Conservation (phyloP, 73 alveolate genomes). For the Tetrahymena malaccensis region DNA sequence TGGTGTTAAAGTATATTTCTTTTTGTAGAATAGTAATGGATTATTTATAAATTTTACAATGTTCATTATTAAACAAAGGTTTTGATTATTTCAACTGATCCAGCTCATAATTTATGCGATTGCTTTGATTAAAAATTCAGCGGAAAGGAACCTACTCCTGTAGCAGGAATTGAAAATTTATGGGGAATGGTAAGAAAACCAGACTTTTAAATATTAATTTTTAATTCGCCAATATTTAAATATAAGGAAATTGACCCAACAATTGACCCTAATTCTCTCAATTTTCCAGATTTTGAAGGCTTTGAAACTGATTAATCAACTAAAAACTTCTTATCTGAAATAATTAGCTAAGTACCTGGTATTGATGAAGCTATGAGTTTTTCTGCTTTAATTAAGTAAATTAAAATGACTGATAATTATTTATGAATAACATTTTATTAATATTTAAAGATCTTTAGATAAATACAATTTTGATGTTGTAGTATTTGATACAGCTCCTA, state of each 20-base stretch:
- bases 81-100: slow-evolving; percentile 97
- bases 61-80: slow-evolving; percentile 40
- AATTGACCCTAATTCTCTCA: slow-evolving; percentile 48
- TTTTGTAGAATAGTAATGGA: background rate
- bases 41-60: too few relatives aligned
- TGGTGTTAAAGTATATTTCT: slow-evolving; percentile 2
- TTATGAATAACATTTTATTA: background rate
- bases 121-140: slow-evolving; percentile 92
- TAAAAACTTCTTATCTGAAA: slow-evolving; percentile 73
- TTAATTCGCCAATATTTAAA: background rate
- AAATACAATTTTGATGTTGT: slow-evolving; percentile 74
- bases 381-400: slow-evolving; percentile 60
- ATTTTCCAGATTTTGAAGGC: slow-evolving; percentile 62
- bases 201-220: background rate
- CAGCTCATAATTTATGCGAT: slow-evolving; percentile 99
- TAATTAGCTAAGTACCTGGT: slow-evolving; percentile 96
- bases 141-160: slow-evolving; percentile 78
- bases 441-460: slow-evolving; percentile 73
- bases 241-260: slow-evolving; percentile 82
- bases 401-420: background rate
- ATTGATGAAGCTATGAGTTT: slow-evolving; percentile 98
- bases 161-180: slow-evolving; percentile 87
- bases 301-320: slow-evolving; percentile 73
- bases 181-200: slow-evolving; percentile 77
- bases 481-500: slow-evolving; percentile 98